Evolutionary conservation across 1,284 basidiomycete species (phyloP), one percentile per base, ranked within the genome.

Genomic region (Tilletia caries): DNA sequence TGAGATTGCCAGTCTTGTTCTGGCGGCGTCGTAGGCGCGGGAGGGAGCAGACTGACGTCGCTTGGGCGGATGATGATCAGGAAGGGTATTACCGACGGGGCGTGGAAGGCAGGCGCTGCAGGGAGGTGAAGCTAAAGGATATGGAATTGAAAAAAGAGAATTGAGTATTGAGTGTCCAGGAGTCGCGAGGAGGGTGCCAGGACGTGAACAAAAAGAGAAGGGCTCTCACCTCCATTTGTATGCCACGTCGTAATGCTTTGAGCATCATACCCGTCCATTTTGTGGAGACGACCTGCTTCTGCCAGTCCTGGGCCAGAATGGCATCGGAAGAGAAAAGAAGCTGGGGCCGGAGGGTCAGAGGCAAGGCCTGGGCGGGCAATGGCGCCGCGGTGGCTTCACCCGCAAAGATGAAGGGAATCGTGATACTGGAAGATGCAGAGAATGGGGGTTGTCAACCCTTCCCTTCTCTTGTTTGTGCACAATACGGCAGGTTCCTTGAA

Each of bases 331-430:
- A 65, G 43, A 70, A 32, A 27, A 79, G 71, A 27, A 77, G 73
- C 41, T 71, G 67, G 8, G 75, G 74, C 48, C 72, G 77, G 60
- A 77, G 70, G n/a, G 70, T 69, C 1, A 75, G 73, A 0, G 75
- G 76, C 37, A 73, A 43, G 0, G 76, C 73, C 4, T 73, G 72
- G 18, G 76, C 76, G 27, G 77, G 73, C 4, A 76, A 75, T 25
- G 71, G 76, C 64, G 76, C 67, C 15, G 68, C 54, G 6, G 76
- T 75, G 1, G 73, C 72, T 54, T 80, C 79, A 37, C 79, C 79
- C n/a, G 74, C 58, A 43, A 80, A 80, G 71, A 80, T 70, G 67
- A 80, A 80, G 15, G 79, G 77, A 33, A 80, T 60, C 15, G 77
- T 75, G 58, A 80, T 70, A 29, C 70, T 71, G 60, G 70, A n/a